phyloP scores from a whole-genome alignment of 2,329 filamentous ascomycete species.

The Aspergillaceae sp. region DNA sequence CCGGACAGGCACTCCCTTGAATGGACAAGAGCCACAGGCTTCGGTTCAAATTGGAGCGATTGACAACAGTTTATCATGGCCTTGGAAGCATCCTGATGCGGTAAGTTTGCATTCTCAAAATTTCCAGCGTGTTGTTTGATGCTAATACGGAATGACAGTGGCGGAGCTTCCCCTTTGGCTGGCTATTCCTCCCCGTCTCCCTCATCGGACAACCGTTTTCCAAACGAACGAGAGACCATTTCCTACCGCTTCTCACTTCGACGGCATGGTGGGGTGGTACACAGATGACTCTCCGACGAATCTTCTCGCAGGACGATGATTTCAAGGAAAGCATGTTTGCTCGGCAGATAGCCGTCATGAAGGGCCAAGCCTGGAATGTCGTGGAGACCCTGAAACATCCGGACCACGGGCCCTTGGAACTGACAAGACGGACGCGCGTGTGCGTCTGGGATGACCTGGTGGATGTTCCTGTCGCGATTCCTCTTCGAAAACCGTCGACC shows the following conservation, averaged over 20 bases:
- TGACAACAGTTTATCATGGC: conserved; percentile 96
- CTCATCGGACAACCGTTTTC: conserved; percentile 95
- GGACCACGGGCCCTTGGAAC: conserved; percentile 87
- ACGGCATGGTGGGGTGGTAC: conserved; percentile 97
- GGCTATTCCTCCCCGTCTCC: conserved; percentile 94
- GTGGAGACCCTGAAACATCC: conserved; percentile 90
- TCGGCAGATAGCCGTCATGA: conserved; percentile 97
- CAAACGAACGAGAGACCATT: conserved; percentile 85
- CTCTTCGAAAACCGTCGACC: conserved; percentile 74
- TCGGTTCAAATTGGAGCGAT: conserved; percentile 80
- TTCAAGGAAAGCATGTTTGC: conserved; percentile 99
- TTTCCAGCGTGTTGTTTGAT: too few relatives aligned
- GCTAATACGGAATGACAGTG: conserved; percentile 36
- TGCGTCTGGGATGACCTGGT: conserved; percentile 98
- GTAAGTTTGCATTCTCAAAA: conserved; percentile 36
- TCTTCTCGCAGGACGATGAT: conserved; percentile 87
- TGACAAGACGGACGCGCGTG: conserved; percentile 81
- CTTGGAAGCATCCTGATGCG: conserved; percentile 97
- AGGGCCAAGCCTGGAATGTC: conserved; percentile 98
- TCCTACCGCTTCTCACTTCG: conserved; percentile 88
- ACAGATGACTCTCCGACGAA: conserved; percentile 70
- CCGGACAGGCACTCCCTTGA: conserved; percentile 46
- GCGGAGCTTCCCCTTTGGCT: conserved; percentile 92
- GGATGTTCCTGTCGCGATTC: conserved; percentile 88
- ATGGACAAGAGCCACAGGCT: conserved; percentile 40